phyloP scores from a whole-genome alignment of 2,329 filamentous ascomycete species.

The Gnomoniopsis smithogilvyi region DNA sequence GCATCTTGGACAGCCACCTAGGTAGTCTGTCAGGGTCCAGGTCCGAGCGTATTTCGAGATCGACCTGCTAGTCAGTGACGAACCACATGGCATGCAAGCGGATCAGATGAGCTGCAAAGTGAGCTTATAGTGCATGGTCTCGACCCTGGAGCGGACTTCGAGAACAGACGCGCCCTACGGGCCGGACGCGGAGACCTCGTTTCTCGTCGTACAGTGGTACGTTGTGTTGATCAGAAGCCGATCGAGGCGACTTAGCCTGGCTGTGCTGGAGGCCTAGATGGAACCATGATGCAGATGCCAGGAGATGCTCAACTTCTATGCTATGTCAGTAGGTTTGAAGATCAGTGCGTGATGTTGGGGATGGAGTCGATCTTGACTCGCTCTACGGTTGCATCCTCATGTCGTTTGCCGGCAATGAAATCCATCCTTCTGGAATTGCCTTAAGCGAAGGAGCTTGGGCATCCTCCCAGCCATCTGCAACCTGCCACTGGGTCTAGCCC shows the following conservation, averaged over 20 bases:
- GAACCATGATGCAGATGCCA: background rate
- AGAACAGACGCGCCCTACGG: background rate
- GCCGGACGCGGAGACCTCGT: constrained; percentile 9
- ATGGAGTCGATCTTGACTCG: background rate
- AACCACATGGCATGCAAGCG: background rate
- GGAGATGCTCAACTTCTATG: background rate
- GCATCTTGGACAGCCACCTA: background rate
- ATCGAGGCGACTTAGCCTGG: constrained; percentile 9
- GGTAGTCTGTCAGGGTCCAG: background rate
- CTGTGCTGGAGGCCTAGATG: constrained; percentile 3
- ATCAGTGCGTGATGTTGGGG: background rate
- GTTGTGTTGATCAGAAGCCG: constrained; percentile 2
- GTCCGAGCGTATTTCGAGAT: background rate
- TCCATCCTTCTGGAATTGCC: background rate
- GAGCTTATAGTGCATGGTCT: constrained; percentile 2
- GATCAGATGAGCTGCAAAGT: background rate
- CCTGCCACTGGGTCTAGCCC: background rate
- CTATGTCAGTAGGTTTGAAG: background rate
- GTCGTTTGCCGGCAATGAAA: background rate
- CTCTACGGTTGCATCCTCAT: background rate
- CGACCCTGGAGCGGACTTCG: background rate
- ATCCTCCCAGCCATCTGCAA: background rate
- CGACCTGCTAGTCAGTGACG: background rate
- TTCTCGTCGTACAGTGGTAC: background rate
- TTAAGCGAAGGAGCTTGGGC: background rate